These are phyloP conservation scores for Cynara cardunculus DNA, from an alignment of 129 eudicot genomes.

Conservation along the genomic window DNA sequence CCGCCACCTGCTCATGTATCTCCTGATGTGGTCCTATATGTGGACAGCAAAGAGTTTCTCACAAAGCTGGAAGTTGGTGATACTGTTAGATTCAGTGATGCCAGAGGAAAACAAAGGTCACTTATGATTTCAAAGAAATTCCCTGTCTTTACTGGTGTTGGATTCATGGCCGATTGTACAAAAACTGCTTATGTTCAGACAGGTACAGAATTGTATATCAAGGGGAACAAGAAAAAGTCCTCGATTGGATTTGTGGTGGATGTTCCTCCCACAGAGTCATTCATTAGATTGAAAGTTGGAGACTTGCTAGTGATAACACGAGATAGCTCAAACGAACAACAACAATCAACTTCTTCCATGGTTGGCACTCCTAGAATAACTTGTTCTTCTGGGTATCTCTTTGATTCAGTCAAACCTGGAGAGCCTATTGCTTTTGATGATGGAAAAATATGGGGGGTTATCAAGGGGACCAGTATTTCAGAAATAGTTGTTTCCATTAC, in stretches of 20 bases:
- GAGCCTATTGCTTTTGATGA: conserved; percentile 75
- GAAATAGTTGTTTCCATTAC: conserved; percentile 73
- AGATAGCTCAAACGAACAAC: conserved; percentile 44
- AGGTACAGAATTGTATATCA: conserved; percentile 44
- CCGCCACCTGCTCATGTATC: conserved; percentile 70
- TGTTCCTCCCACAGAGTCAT: conserved; percentile 55
- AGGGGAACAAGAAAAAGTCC: conserved; percentile 40
- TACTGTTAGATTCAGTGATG: conserved; percentile 50
- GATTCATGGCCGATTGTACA: conserved; percentile 63
- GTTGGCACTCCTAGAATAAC: conserved; percentile 49
- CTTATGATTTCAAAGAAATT: conserved; percentile 47
- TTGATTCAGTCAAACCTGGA: conserved; percentile 87
- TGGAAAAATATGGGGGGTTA: conserved; percentile 80
- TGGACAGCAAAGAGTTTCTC: conserved; percentile 53
- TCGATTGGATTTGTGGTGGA: conserved; percentile 51
- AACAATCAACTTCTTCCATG: conserved; percentile 18
- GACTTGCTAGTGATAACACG: conserved; percentile 63
- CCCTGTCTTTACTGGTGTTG: conserved; percentile 56
- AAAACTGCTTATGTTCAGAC: conserved; percentile 53
- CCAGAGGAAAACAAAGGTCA: conserved; percentile 56
- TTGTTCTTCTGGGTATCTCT: conserved; percentile 68
- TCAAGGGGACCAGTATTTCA: conserved; percentile 60
- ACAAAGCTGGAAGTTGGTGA: conserved; percentile 46
- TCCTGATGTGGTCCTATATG: conserved; percentile 55
- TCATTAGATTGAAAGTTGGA: conserved; percentile 56